phyloP scores from a whole-genome alignment of 1,139 yeast genomes.

The Magnusiomyces magnusii region DNA sequence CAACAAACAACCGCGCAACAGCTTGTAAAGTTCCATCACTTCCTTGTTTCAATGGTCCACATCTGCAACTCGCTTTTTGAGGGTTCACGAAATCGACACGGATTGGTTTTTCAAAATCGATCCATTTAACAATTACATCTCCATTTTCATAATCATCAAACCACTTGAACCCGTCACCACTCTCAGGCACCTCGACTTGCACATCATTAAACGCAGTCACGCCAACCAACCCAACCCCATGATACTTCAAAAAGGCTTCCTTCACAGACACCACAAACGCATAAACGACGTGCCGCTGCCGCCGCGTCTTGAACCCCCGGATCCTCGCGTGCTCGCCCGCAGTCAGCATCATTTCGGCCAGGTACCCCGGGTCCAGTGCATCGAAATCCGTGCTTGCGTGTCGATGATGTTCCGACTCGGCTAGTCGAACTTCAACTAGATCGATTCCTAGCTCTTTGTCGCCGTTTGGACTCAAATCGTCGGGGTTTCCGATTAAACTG shows the following conservation, averaged over 20 bases:
- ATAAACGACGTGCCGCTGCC: not conserved
- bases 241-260: constrained; percentile 10
- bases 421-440: not conserved
- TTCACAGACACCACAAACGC: constrained; percentile 8
- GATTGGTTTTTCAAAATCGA: not conserved
- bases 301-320: not conserved
- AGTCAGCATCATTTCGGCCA: not conserved
- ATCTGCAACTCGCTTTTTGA: not conserved
- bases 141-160: not conserved
- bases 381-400: constrained; percentile 3
- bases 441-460: not conserved
- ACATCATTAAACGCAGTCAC: not conserved
- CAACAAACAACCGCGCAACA: not conserved
- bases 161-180: no score
- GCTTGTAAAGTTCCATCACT: not conserved
- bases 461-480: not conserved
- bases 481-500: not conserved
- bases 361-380: not conserved
- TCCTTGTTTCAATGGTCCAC: not conserved
- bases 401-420: not conserved
- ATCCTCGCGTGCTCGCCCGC: not conserved
- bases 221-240: constrained; percentile 3
- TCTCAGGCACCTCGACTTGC: constrained; percentile 1
- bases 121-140: not conserved
- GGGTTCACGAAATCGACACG: not conserved